These are phyloP conservation scores for Puccinia hordei DNA, from an alignment of 1,284 basidiomycete genomes.

Conservation along the genomic window DNA sequence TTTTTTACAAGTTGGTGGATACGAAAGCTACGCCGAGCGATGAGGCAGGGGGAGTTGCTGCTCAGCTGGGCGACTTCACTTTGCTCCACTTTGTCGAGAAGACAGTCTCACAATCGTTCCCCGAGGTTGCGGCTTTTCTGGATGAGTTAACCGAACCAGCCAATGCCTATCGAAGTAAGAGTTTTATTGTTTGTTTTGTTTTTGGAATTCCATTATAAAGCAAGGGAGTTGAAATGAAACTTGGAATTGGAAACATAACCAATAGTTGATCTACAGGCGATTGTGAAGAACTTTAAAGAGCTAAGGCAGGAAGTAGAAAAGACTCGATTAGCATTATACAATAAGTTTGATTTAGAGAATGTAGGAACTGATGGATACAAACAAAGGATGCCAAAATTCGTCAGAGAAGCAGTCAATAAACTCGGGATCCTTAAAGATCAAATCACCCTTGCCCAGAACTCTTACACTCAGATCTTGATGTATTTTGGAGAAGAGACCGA, in stretches of 20 bases:
- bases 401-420: constrained; percentile 71
- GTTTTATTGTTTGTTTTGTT: neutral
- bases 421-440: constrained; percentile 81
- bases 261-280: constrained; percentile 67
- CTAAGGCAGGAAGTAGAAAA: constrained; percentile 76
- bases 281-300: constrained; percentile 71
- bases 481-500: constrained; percentile 86
- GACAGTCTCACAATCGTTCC: constrained; percentile 84
- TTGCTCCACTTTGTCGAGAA: constrained; percentile 91
- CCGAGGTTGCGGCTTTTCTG: constrained; percentile 81
- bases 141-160: constrained; percentile 86
- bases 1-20: constrained; percentile 77
- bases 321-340: constrained; percentile 75
- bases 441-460: constrained; percentile 77
- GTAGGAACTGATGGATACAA: constrained; percentile 72
- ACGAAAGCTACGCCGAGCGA: constrained; percentile 72
- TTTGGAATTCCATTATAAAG: neutral
- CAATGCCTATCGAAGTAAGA: constrained; percentile 84
- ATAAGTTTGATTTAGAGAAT: constrained; percentile 69
- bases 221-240: constrained; percentile 62
- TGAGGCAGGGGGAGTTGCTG: constrained; percentile 39
- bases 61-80: constrained; percentile 77
- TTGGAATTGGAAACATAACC: constrained; percentile 57
- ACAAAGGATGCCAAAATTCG: constrained; percentile 84
- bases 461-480: constrained; percentile 76